Evolutionary conservation across 1,139 yeast species (phyloP), one percentile per base, ranked within the genome.

Genomic region (Candida dubliniensis): DNA sequence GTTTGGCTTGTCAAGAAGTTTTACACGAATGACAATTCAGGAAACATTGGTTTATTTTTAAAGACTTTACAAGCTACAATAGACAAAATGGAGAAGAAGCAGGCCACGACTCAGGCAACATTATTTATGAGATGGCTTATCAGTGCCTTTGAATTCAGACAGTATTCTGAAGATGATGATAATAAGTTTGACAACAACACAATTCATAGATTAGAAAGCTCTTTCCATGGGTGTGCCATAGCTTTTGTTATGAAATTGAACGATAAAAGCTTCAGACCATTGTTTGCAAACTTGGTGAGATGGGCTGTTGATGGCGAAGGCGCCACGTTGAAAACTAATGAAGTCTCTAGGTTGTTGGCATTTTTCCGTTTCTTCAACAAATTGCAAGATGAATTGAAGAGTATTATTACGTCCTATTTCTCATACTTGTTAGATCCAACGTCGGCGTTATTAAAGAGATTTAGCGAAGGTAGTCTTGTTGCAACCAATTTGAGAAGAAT

Each of bases 241-340:
- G 73, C 74, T 30, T 84, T 82, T 54, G 95, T 93, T 24, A 77
- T 93, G 84, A 91, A 93, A 64, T 77, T 95, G 64, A 93, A 93
- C 60, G 99, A 93, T 64, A 89, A 89, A 70, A 79, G 84, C 11
- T 95, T 93, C 77, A 81, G 98, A 60, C 99, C 99, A 24, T 69
- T 89, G 57, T 91, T 95, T 68, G 91, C 93, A 6, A 75, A 84
- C 33, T 73, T 89, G 58, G 90, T 86, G n/a, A 81, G 93, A 63
- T 93, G 99, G 99, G 95, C 97, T 2, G 78, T 87, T 53, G 84
- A 81, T 50, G 96, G 90, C 44, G 93, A 86, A 61, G 89, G 87
- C 38, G 77, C 80, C 8, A 66, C 65, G 11, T 67, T 71, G 49
- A 56, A 61, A 2, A 60, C 66, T 12, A 73, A 76, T 43, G 83